Base-by-base conservation (phyloP, 495 filamentous ascomycete species). In the Penicillium crystallinum region DNA sequence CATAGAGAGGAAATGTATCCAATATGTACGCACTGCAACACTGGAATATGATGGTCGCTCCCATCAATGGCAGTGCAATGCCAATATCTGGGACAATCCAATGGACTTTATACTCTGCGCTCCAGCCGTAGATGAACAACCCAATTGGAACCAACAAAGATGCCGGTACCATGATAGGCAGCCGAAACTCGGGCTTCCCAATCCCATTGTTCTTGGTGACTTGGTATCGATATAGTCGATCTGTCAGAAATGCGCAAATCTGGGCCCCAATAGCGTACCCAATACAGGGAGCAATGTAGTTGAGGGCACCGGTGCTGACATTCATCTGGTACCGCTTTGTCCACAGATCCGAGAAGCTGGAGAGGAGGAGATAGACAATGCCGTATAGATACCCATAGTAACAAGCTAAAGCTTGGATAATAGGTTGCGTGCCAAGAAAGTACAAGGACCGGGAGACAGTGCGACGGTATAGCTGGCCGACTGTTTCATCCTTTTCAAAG, bases 81-180 rank as follows among this genome's bases (percentile, higher is more conserved):
- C 85, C 85, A 45, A 87, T 75, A 51, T 86, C 81, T 4, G 83
- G 82, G 34, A 77, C 67, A 36, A 87, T 81, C 82, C 82, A 88
- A 56, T 81, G 79, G 0, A 72, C 68, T 15, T 75, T 65, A 27
- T 61, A 68, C 61, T 86, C 71, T 0, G 80, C 80, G 0, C 74
- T 69, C 82, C 82, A 87, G 15, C 80, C 82, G 61, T 86, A 87
- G 48, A 76, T 70, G 43, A 87, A 71, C 10, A 88, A 59, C 0
- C 84, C 84, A 10, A 76, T 53, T 0, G 84, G 83, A 2, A 82
- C 67, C 0, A 85, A 54, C 2, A 85, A 15, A 0, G 77, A 70
- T 3, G 78, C 77, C 0, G 77, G 76, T 10, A 80, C 50, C 73
- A 83, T 82, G 29, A 84, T 68, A 0, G 81, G 82, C 1, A 82